Evolutionary conservation across 352 stramenopile genomes (phyloP), one percentile per base, ranked within the genome.

Genomic region (Phytophthora pistaciae): DNA sequence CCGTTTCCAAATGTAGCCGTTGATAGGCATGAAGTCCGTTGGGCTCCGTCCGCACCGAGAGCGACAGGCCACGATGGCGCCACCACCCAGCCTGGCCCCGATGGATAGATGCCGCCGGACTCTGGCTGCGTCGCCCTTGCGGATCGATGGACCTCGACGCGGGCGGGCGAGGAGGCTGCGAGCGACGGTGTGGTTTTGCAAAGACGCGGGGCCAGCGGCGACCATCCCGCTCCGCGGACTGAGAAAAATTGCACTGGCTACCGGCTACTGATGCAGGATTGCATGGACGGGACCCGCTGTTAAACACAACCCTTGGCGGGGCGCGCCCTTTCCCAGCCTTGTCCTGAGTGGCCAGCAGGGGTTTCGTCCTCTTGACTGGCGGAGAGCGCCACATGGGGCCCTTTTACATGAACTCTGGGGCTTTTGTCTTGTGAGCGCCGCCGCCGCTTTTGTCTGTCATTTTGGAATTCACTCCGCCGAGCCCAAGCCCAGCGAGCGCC

Each of bases 381-480:
- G 69, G 69, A 77, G 73, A 77, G 61, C 55, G 63, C 60, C 60
- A 65, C 56, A 64, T 56, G 52, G 40, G 27, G 20, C 44, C 38
- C 38, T 44, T 44, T 16, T 14, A 44, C 38, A 44, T 36, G 29
- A 36, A 36, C 29, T 36, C 7, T 6, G 29, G 25, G 25, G 25
- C 25, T 31, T 31, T 31, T 31, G 27, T 5, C 27, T 31, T 31
- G 29, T 8, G 38, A 36, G 25, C 46, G 25, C 20, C 64, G 18
- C 33, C 23, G 0, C 50, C 29, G 11, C 5, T 31, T 9, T 25
- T 7, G 18, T 52, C 36, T 64, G 16, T 88, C 87, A 94, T 90
- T 94, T 89, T 83, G 84, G 83, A 94, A 92, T 92, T 94, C 87
- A 75, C 85, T 81, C 71, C 75, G 82, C 65, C 72, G 65, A 74